Base-by-base conservation (phyloP, 495 filamentous ascomycete genomes). In the Extremus antarcticus region DNA sequence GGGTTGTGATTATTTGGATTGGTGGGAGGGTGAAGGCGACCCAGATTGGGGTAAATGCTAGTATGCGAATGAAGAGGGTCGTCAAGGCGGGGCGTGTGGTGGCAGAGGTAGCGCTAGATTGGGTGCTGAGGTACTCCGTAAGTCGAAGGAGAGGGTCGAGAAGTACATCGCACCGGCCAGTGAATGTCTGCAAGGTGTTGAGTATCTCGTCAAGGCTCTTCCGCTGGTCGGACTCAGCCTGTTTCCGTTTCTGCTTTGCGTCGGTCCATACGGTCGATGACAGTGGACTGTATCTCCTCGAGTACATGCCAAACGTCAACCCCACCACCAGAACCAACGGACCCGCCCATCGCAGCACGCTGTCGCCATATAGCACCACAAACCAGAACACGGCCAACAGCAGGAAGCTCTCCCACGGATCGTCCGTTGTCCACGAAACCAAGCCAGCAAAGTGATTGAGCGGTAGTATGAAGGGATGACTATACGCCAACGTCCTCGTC, bases 391-490 rank as follows among this genome's bases (percentile, higher is more conserved):
- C 73, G 1, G 82, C 80, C 13, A 99, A 74, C 25, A 97, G 66
- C 47, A 99, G 73, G 69, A 99, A 99, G 74, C 88, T 94, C 72
- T 96, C 88, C 90, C 90, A 97, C 1, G 90, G 83, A 61, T 99
- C 92, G 25, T 78, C 84, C 10, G 84, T 90, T 17, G 88, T 92
- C 92, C 92, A 99, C 70, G 86, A 94, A 40, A 97, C 60, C 48
- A 99, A 73, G 0, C 90, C 91, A 16, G 79, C 82, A 11, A 92
- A 60, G 59, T 82, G 85, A 62, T 95, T 96, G 40, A 94, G 73
- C 19, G 88, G 88, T 25, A 91, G 71, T 16, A 99, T 73, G 65
- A 95, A 97, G 0, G 91, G 89, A 68, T 96, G 89, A 21, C 88
- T 94, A 65, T 96, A 94, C 54, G 89, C 90, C 50, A 99, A 76